These are phyloP conservation scores for Talaromyces wortmannii DNA, from an alignment of 495 filamentous ascomycete genomes.

Conservation along the genomic window DNA sequence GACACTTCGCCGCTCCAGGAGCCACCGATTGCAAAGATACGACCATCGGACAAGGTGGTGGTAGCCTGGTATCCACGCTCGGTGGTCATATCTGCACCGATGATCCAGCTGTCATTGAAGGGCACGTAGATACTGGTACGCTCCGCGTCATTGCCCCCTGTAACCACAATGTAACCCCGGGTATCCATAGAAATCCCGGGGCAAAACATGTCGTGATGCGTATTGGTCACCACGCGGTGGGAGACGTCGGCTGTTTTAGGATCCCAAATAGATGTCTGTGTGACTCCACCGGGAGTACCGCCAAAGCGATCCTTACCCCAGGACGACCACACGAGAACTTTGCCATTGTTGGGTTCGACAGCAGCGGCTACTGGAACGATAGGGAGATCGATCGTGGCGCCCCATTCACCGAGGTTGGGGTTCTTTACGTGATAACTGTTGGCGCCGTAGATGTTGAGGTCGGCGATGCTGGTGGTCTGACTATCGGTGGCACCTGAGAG, in stretches of 20 bases:
- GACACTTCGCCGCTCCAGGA: conserved; percentile 40
- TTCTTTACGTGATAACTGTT: background rate
- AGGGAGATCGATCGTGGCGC: conserved; percentile 42
- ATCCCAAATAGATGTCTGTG: conserved; percentile 34
- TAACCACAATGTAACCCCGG: conserved; percentile 42
- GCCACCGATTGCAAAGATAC: conserved; percentile 54
- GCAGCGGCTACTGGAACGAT: conserved; percentile 37
- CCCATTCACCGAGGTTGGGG: conserved; percentile 31
- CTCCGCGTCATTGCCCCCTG: conserved; percentile 36
- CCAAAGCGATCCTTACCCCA: conserved; percentile 26
- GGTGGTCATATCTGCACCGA: conserved; percentile 31
- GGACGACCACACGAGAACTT: conserved; percentile 37
- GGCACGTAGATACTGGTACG: conserved; percentile 37
- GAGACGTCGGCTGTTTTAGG: conserved; percentile 21
- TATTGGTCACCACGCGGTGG: conserved; percentile 33
- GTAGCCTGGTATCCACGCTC: conserved; percentile 50
- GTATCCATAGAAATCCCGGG: conserved; percentile 46
- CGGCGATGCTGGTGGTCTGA: conserved; percentile 24
- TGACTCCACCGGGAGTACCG: conserved; percentile 25
- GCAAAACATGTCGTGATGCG: conserved; percentile 55
- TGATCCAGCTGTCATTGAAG: conserved; percentile 20
- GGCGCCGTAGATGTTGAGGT: conserved; percentile 20
- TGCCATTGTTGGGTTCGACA: conserved; percentile 21
- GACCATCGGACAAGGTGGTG: conserved; percentile 42
- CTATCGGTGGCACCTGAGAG: conserved; percentile 26